These are phyloP conservation scores for Microstroma glucosiphilum DNA, from an alignment of 1,284 basidiomycete species.

Conservation along the genomic window DNA sequence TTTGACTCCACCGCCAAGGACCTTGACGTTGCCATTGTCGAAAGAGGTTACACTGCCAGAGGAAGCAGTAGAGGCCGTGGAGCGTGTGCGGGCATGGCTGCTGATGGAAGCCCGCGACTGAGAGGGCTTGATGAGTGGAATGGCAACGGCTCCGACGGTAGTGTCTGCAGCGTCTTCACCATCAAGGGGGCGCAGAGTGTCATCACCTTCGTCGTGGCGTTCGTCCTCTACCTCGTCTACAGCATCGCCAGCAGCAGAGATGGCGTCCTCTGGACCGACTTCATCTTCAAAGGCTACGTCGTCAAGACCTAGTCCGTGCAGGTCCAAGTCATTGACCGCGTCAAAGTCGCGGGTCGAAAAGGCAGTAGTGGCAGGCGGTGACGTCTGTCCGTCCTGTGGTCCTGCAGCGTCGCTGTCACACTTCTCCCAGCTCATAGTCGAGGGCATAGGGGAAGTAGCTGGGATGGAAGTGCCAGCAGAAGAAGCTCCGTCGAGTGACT, in stretches of 20 bases:
- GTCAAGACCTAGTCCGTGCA: conserved; percentile 1
- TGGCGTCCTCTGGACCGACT: background rate
- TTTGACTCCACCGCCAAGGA: conserved; percentile 36
- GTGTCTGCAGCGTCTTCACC: background rate
- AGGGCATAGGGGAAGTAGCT: background rate
- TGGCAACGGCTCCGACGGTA: conserved; percentile 12
- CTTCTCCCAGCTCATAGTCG: background rate
- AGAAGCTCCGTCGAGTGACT: background rate
- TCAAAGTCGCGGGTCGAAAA: background rate
- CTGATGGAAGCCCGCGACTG: conserved; percentile 6
- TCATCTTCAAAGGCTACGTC: background rate
- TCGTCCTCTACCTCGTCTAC: conserved; percentile 4
- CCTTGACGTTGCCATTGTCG: conserved; percentile 42
- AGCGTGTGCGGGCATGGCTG: conserved; percentile 18
- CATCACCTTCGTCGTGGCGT: conserved; percentile 2
- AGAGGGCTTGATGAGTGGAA: conserved; percentile 24
- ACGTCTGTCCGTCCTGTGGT: background rate
- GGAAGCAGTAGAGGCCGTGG: conserved; percentile 17
- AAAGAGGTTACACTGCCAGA: conserved; percentile 3
- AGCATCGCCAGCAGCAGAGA: background rate
- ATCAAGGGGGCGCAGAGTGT: background rate
- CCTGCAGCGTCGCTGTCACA: background rate
- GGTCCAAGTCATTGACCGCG: background rate
- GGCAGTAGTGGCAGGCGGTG: background rate
- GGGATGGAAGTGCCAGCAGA: conserved; percentile 3